Evolutionary conservation across 2,329 filamentous ascomycete species (phyloP), one percentile per base, ranked within the genome.

Genomic region (Exophiala sp.): DNA sequence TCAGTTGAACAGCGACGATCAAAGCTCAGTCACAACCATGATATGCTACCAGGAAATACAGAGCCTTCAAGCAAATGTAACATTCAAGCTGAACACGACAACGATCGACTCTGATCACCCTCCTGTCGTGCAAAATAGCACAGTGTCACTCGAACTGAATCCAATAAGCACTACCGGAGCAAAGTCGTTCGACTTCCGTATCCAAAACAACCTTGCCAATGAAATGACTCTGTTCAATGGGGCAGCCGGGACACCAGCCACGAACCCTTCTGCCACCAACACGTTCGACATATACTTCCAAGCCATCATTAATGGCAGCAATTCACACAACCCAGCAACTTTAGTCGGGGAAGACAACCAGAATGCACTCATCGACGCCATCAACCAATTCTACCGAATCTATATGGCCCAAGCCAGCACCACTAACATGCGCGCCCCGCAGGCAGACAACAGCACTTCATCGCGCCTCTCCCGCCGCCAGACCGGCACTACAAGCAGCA

Each of bases 381-480:
- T 63, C 46, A 62, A 49, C 43, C 16, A 47, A 16, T 59, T 61
- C 35, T 64, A 64, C 42, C 45, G 53, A 14, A 47, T 55, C 14
- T 64, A 62, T 49, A 64, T 64, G 62, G 60, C 62, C 14, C 61
- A 64, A 48, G 59, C 54, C 33, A 61, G 63, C 53, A 58, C 59
- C 18, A 42, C 54, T 21, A 62, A 63, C 49, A 61, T 64, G 55
- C 60, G 61, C 34, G 20, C 33, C 6, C 43, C 47, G 5, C 24
- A 46, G 14, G 43, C 50, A n/a, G 46, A 43, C 10, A n/a, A 18
- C 24, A 47, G 24, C 40, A 47, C 20, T 11, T 46, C 51, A 9
- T 52, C 46, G n/a, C 54, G 43, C 11, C 50, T 56, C n/a, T 14
- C 18, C 8, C 52, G 40, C 29, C 50, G 55, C 16, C 55, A 59